Evolutionary conservation across 2,329 filamentous ascomycete genomes (phyloP).

Genomic region (Aspergillus latus): DNA sequence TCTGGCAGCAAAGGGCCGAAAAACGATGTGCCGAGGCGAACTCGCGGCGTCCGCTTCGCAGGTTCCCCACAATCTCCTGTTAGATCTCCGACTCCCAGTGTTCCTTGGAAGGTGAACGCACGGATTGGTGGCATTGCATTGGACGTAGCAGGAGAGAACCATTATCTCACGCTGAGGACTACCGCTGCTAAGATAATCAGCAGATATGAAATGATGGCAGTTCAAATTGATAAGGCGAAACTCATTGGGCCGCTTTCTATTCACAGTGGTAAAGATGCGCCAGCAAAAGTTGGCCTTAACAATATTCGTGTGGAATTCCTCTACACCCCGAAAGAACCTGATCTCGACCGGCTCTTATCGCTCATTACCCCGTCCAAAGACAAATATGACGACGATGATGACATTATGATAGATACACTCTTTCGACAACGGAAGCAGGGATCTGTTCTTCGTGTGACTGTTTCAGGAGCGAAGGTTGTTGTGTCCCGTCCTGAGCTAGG

Average conservation of each 20-base stretch:
- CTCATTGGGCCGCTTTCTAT: conserved; percentile 68
- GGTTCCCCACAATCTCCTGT: conserved; percentile 37
- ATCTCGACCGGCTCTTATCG: conserved; percentile 77
- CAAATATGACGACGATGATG: conserved; percentile 84
- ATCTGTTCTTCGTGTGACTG: conserved; percentile 69
- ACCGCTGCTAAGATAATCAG: conserved; percentile 80
- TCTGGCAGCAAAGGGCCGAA: conserved; percentile 51
- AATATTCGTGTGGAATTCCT: conserved; percentile 73
- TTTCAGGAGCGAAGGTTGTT: conserved; percentile 64
- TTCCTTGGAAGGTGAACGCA: conserved; percentile 66
- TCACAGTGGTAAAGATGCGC: conserved; percentile 48
- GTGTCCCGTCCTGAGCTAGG: conserved; percentile 65
- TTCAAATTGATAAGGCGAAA: conserved; percentile 74
- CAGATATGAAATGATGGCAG: conserved; percentile 68
- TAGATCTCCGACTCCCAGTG: conserved; percentile 16
- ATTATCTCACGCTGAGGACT: conserved; percentile 70
- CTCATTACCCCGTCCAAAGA: conserved; percentile 90
- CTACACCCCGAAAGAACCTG: conserved; percentile 69
- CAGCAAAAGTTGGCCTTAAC: conserved; percentile 62
- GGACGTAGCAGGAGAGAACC: conserved; percentile 74
- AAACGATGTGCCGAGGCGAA: conserved; percentile 31
- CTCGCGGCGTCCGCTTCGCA: conserved; percentile 60
- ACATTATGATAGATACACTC: conserved; percentile 91
- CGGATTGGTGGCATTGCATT: conserved; percentile 75
- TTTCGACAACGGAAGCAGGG: conserved; percentile 84